phyloP scores from a whole-genome alignment of 106 monocot species.

The Ottelia alismoides region DNA sequence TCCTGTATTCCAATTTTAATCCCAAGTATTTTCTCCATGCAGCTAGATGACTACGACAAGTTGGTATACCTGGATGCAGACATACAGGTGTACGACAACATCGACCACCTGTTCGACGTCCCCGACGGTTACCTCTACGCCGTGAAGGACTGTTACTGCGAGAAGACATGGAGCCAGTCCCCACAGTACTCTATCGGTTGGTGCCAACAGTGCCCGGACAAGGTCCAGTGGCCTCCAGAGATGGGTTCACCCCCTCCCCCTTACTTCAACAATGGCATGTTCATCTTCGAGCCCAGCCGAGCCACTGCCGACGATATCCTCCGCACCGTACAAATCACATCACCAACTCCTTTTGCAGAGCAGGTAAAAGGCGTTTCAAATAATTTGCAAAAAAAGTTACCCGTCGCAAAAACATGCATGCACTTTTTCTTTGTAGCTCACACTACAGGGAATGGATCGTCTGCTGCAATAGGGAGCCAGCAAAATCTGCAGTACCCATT shows the following conservation, averaged over 20 bases:
- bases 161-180: conserved; percentile 74
- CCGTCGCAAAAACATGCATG: too few species aligned
- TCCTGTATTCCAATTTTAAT: too few species aligned
- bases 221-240: conserved; percentile 35
- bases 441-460: too few species aligned
- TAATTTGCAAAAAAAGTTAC: too few species aligned
- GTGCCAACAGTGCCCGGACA: conserved; percentile 72
- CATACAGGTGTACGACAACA: conserved; percentile 58
- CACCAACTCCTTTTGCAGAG: conserved; percentile 67
- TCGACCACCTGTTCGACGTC: conserved; percentile 58
- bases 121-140: conserved; percentile 51
- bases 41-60: conserved; percentile 62
- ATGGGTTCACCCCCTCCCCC: conserved; percentile 33
- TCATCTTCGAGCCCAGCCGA: conserved; percentile 40
- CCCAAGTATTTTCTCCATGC: too few species aligned
- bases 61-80: conserved; percentile 69
- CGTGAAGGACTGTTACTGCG: conserved; percentile 81
- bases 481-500: too few species aligned
- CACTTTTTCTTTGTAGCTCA: too few species aligned
- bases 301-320: conserved; percentile 30
- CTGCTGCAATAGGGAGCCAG: too few species aligned
- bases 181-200: conserved; percentile 48
- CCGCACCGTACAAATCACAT: conserved; percentile 18
- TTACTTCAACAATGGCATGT: conserved; percentile 87
- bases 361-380: too few species aligned